Base-by-base conservation (phyloP, 306 rosid species). In the Fragaria vesca region DNA sequence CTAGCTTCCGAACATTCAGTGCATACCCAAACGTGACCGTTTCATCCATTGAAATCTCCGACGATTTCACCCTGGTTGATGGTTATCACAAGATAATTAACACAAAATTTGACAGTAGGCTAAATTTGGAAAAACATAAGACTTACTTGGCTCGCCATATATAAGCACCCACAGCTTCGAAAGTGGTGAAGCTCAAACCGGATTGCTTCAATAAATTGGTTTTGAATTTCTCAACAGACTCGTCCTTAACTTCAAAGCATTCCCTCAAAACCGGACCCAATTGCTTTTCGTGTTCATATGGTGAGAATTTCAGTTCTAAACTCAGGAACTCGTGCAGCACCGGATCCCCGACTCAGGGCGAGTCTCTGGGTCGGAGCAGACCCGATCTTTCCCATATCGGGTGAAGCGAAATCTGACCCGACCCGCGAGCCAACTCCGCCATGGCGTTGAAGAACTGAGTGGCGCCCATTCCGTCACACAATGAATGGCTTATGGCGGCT, bases 91-190 rank as follows among this genome's bases (percentile, higher is more conserved):
- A 60, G 30, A 4, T 30, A 5, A 63, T 12, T 12, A 63, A 62
- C 10, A 52, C 21, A 52, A 5, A 50, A 51, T 18, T 5, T 51
- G 21, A 17, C 0, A 51, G 5, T 5, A 6, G 11, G 12, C 7
- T 12, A 3, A 45, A 1, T 45, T 45, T 45, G 4, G 30, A 2
- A 47, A 8, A 36, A 4, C 12, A n/a, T 32, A 21, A 8, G 2
- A 30, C 94, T 83, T 81, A 92, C 97, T 92, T 92, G 83, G 95
- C 92, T 12, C 95, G 87, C 98, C 97, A 94, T 73, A 94, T 84
- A 83, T 81, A 94, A 20, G 98, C 97, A 16, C 91, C 93, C 20
- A 94, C 78, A 62, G 94, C 95, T 79, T 94, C 98, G 76, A 94
- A 92, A 32, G 94, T 86, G 52, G 97, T 94, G 76, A 92, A 94